Conservation (phyloP, 2,329 filamentous ascomycete species). For the Raffaelea albimanens region DNA sequence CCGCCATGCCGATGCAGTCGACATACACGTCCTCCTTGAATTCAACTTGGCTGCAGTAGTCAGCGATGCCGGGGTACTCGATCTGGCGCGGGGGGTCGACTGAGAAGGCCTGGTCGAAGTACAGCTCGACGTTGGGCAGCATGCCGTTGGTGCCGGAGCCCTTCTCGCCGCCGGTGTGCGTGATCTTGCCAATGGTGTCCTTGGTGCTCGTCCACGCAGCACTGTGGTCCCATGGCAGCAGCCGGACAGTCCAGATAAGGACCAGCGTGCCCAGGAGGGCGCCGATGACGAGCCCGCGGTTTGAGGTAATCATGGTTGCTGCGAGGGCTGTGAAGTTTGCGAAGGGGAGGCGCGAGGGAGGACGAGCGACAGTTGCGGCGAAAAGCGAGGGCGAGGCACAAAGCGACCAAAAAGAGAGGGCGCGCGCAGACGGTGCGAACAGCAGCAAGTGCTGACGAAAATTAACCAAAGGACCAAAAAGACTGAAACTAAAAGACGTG, state of each 20-base stretch:
- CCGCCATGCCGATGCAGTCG: constrained; percentile 18
- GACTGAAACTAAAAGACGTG: too few relatives aligned
- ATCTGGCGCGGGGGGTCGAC: constrained; percentile 10
- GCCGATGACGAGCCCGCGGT: neutral
- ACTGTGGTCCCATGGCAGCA: neutral
- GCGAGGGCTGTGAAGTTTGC: neutral
- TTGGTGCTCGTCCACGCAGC: neutral
- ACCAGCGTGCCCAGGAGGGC: neutral
- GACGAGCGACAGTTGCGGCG: too few relatives aligned
- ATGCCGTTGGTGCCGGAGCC: neutral
- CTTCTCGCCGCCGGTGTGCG: neutral
- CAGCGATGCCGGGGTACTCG: constrained; percentile 14
- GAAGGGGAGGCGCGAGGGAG: too few relatives aligned
- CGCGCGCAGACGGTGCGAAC: too few relatives aligned
- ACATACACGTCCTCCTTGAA: constrained; percentile 19
- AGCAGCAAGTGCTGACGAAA: too few relatives aligned
- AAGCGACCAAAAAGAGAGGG: too few relatives aligned
- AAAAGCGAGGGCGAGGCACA: too few relatives aligned
- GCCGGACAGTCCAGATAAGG: neutral
- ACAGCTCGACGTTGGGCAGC: constrained; percentile 11
- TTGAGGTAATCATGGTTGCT: neutral
- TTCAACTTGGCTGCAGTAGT: constrained; percentile 13
- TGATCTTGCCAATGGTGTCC: neutral
- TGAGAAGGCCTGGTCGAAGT: constrained; percentile 21
- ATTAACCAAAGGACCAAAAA: too few relatives aligned